Percentiles rank a stretch among this genome's conserved stretches.
These are phyloP conservation scores for Vaccinium darrowii DNA, from an alignment of 148 eudicot genomes.

Conservation along the genomic window DNA sequence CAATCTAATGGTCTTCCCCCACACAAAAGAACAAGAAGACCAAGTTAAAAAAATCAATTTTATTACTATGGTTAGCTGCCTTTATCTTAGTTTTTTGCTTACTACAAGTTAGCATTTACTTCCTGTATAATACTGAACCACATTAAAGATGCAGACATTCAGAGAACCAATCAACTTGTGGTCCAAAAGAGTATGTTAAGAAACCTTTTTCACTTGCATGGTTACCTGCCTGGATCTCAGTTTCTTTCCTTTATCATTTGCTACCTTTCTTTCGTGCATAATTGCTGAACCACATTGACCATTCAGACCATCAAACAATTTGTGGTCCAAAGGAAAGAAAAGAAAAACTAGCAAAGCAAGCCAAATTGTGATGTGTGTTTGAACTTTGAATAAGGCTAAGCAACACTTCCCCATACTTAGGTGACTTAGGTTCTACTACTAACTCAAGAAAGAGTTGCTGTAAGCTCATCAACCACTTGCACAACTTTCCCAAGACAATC, in stretches of 20 bases:
- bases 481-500: slow-evolving; percentile 7
- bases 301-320: background rate
- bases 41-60: background rate
- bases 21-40: background rate
- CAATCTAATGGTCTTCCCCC: background rate
- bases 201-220: slow-evolving; percentile 1
- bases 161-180: background rate
- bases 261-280: slow-evolving; percentile 3
- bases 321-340: slow-evolving; percentile 2
- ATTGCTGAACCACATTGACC: background rate
- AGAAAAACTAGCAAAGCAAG: background rate
- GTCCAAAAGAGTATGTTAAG: background rate
- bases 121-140: background rate
- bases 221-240: background rate
- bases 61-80: background rate
- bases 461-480: background rate
- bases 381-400: background rate
- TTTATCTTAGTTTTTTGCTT: background rate
- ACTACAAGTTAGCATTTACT: background rate
- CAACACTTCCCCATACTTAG: background rate
- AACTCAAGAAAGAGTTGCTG: background rate
- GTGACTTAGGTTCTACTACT: background rate
- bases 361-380: background rate
- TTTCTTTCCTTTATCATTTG: background rate
- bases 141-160: background rate